Evolutionary conservation across 2,329 filamentous ascomycete genomes (phyloP).

Genomic region (Gyromitra esculenta): DNA sequence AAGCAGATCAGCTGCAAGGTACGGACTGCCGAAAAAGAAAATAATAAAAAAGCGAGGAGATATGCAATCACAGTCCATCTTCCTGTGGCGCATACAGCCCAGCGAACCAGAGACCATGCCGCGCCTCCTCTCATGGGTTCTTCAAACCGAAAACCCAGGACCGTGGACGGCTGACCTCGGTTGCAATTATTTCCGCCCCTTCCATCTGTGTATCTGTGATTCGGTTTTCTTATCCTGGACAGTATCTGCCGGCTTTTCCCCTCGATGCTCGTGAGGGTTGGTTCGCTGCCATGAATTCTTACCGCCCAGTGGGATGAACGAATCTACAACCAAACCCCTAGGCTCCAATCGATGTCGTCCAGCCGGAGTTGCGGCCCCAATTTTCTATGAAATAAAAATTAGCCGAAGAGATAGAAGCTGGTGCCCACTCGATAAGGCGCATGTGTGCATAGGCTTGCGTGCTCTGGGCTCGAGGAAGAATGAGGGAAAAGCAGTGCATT

Average conservation of each 20-base stretch:
- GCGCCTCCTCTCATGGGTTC: conserved; percentile 13
- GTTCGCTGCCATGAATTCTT: conserved; percentile 17
- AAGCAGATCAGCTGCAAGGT: conserved; percentile 39
- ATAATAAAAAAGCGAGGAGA: conserved; percentile 3
- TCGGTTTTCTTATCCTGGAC: not conserved
- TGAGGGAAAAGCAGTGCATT: not conserved
- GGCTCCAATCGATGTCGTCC: conserved; percentile 11
- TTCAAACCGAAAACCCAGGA: conserved; percentile 28
- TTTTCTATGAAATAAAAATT: not conserved
- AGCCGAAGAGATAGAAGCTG: conserved; percentile 13
- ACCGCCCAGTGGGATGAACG: conserved; percentile 27
- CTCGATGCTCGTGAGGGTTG: conserved; percentile 13
- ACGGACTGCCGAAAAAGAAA: conserved; percentile 16
- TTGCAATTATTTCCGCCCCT: not conserved
- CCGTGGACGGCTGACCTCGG: conserved; percentile 33
- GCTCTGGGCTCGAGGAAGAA: not conserved
- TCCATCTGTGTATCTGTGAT: conserved; percentile 10
- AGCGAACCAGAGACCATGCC: conserved; percentile 11
- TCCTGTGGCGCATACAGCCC: conserved; percentile 3
- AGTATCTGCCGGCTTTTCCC: not conserved
- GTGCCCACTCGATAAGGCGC: not conserved
- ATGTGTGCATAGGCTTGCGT: conserved; percentile 10
- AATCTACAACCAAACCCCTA: conserved; percentile 20
- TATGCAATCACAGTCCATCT: conserved; percentile 9
- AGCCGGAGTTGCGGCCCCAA: conserved; percentile 1